Conservation (phyloP, 345 rosid genomes). For the Jatropha curcas region DNA sequence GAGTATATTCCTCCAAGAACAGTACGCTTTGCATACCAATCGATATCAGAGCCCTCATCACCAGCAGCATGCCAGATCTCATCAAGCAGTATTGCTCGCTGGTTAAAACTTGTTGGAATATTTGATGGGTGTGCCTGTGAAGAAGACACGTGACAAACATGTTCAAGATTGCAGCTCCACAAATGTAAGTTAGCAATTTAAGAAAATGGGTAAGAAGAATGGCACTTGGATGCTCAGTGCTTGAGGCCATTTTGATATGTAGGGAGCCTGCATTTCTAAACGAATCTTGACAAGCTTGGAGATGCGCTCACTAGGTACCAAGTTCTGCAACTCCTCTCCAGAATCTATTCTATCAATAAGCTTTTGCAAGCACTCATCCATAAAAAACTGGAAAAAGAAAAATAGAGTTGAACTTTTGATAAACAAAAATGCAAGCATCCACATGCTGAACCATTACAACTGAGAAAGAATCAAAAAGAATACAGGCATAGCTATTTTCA, state of each 20-base stretch:
- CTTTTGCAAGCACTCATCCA: conserved; percentile 83
- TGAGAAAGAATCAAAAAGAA: neutral
- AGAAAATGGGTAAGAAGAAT: neutral
- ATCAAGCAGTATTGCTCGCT: conserved; percentile 80
- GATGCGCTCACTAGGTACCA: conserved; percentile 67
- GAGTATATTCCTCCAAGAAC: conserved; percentile 93
- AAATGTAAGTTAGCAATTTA: neutral
- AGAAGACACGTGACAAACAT: neutral
- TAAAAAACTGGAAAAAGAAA: conserved; percentile 61
- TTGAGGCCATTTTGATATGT: conserved; percentile 90
- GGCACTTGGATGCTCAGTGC: conserved; percentile 91
- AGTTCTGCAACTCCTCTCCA: conserved; percentile 47
- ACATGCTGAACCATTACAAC: neutral
- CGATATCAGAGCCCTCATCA: conserved; percentile 68
- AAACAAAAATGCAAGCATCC: neutral
- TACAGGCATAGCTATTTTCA: neutral
- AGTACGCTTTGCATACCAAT: conserved; percentile 91
- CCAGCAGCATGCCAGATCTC: conserved; percentile 90
- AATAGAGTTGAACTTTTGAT: neutral
- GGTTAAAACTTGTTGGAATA: conserved; percentile 80
- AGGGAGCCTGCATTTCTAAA: conserved; percentile 92
- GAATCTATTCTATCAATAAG: conserved; percentile 71
- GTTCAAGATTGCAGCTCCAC: neutral
- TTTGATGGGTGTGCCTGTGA: conserved; percentile 80
- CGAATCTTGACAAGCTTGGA: conserved; percentile 70